Base-by-base conservation (phyloP, 805 yeast genomes). In the Saccharomycopsis capsularis region DNA sequence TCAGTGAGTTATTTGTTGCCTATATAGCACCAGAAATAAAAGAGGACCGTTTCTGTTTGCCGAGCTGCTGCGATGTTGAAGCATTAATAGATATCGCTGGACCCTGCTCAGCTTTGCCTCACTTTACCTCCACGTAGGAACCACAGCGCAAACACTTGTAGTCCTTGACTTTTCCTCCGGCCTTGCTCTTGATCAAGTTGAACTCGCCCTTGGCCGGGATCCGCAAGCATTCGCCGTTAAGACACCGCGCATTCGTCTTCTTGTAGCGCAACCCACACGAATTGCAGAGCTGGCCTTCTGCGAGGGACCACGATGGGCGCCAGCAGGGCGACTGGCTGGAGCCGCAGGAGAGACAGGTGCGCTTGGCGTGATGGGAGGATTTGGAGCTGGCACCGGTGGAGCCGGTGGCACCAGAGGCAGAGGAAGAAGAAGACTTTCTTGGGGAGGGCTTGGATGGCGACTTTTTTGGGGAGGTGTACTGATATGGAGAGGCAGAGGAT, bases 171-270 rank as follows among this genome's bases (percentile, higher is more conserved):
- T 53, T 61, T 52, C 56, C 55, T 50, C 72, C 71, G 16, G 87
- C 90, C 62, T 83, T 79, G 49, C 77, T 74, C 60, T 81, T 82
- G 91, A 90, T 90, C 30, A 86, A 70, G 3, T 88, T 77, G 86
- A 96, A 85, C 67, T 91, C 98, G 54, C 96, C 91, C 67, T 91
- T 90, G 19, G 97, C 95, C 3, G 99, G 99, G 52, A 91, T 89
- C 60, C 91, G 79, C 56, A 84, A 77, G 68, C 99, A 91, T 18
- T 67, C 61, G 2, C 72, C 66, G 57, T 85, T 84, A 44, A 85
- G 69, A 67, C 99, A 91, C 60, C 97, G 76, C 2, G 95, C 95
- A 24, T 87, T 85, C 0, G 97, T 90, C 68, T 91, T 91, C 66
- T 93, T 90, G 69, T 86, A 91, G 56, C 99, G 74, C 59, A 91